Conservation (phyloP, 2,329 filamentous ascomycete species). For the Bipolaris bicolor region DNA sequence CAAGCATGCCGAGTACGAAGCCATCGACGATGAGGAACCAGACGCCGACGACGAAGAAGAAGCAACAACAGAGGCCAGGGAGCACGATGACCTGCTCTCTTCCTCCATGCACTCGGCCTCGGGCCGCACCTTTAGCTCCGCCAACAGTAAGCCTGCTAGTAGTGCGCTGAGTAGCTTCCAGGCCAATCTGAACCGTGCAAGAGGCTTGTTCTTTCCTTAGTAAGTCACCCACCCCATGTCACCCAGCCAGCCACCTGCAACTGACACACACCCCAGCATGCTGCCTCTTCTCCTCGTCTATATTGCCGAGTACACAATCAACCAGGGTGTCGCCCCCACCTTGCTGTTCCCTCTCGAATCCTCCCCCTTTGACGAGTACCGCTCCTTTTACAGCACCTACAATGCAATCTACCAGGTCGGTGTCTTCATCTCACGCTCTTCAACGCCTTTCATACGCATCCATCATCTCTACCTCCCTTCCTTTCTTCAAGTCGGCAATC, state of each 20-base stretch:
- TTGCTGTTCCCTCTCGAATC: conserved; percentile 79
- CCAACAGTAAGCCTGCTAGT: conserved; percentile 15
- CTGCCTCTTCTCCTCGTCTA: conserved; percentile 90
- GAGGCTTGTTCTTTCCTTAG: conserved; percentile 74
- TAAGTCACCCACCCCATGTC: conserved; percentile 44
- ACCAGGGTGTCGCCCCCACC: conserved; percentile 90
- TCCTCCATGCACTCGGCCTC: conserved; percentile 43
- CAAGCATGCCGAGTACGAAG: conserved; percentile 60
- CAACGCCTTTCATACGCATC: conserved; percentile 83
- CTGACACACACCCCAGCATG: conserved; percentile 63
- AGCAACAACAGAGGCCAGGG: conserved; percentile 33
- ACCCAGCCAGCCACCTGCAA: not conserved
- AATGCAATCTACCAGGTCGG: conserved; percentile 93
- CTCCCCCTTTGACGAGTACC: conserved; percentile 80
- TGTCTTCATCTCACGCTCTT: conserved; percentile 92
- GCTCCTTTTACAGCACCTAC: conserved; percentile 94
- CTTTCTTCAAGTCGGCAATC: conserved; percentile 79
- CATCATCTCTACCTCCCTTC: conserved; percentile 82
- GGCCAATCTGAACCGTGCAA: conserved; percentile 68
- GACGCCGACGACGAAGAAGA: conserved; percentile 31
- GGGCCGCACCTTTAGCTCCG: conserved; percentile 33
- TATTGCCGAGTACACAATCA: conserved; percentile 95
- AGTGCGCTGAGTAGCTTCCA: conserved; percentile 47
- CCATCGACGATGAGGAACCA: conserved; percentile 51
- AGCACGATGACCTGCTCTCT: conserved; percentile 47